Evolutionary conservation across 164 flowering plant genomes (phyloP), one percentile per base, ranked within the genome.

Genomic region (Piper betle): DNA sequence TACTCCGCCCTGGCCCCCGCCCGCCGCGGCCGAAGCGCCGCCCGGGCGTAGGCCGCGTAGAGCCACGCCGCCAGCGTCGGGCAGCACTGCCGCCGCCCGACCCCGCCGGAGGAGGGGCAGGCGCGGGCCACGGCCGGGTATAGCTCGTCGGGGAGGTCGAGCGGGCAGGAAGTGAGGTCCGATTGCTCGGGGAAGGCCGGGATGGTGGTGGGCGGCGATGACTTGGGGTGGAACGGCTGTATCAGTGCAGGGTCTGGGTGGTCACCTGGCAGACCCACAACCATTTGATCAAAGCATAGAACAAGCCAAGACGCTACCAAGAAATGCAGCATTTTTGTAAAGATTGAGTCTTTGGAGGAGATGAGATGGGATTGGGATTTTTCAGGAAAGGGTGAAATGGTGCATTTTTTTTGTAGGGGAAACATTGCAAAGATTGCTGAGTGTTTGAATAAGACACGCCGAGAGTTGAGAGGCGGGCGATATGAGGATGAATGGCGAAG

Each of bases 151-250:
- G 98, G 82, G 53, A 91, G 82, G 77, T 78, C 75, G 33, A 92
- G 74, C 0, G 82, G 85, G 78, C 96, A 89, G 52, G 76, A 78
- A 2, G 79, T 63, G 39, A 71, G 62, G 66, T 79, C 71, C 64
- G 97, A 81, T 61, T 91, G 94, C 57, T 85, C 94, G 0, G 96
- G 96, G 75, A 86, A 88, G n/a, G 97, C 94, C 16, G 96, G 94
- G 59, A 91, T 86, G 1, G 87, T 86, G 25, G 82, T 64, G 3
- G 96, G 79, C 5, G 70, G 67, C 2, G 55, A 46, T 41, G 66
- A 56, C 6, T 5, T 9, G 3, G 76, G 72, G 53, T 20, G 38
- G 68, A 75, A 72, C 4, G 33, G 33, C 33, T 25, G 33, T 25
- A 25, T 25, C 33, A 25, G 33, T 0, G 33, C 33, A 0, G 33